phyloP scores from a whole-genome alignment of 352 stramenopile genomes.

The Phytophthora pseudosyringae region DNA sequence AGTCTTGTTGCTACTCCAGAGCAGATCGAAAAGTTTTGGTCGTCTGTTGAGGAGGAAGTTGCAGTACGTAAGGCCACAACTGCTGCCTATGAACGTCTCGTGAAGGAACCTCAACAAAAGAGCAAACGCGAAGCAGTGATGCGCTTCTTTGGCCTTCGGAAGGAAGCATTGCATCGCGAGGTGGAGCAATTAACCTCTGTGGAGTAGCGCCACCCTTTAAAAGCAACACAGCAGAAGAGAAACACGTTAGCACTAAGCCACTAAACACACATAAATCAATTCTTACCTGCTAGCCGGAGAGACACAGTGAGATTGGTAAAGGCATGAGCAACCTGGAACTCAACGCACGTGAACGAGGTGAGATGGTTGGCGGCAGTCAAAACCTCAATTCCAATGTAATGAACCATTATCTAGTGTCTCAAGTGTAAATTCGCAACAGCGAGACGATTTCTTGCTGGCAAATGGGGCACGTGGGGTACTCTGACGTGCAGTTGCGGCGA shows the following conservation, averaged over 20 bases:
- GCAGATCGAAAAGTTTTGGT: conserved; percentile 36
- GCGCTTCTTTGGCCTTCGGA: conserved; percentile 31
- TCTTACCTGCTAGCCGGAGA: too few species aligned
- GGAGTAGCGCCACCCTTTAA: conserved; percentile 6
- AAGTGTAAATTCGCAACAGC: conserved; percentile 80
- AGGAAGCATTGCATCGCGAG: conserved; percentile 17
- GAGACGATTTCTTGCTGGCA: conserved; percentile 86
- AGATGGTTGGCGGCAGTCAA: neutral
- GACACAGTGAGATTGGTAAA: neutral
- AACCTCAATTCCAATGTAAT: conserved; percentile 7
- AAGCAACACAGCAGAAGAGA: too few species aligned
- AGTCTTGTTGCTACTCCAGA: conserved; percentile 27
- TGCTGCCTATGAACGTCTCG: conserved; percentile 32
- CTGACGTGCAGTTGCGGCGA: conserved; percentile 46
- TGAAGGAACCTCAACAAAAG: conserved; percentile 26
- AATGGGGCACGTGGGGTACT: conserved; percentile 73
- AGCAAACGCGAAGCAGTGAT: conserved; percentile 31
- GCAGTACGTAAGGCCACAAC: conserved; percentile 27
- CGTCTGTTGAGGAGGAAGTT: conserved; percentile 23
- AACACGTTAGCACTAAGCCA: too few species aligned
- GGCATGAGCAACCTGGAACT: too few species aligned
- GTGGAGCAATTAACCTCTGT: conserved; percentile 12
- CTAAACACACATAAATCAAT: too few species aligned
- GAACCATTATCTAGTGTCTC: conserved; percentile 22
- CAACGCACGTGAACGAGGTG: too few species aligned